Evolutionary conservation across 2,329 filamentous ascomycete genomes (phyloP).

Genomic region (Penicillium sp.): DNA sequence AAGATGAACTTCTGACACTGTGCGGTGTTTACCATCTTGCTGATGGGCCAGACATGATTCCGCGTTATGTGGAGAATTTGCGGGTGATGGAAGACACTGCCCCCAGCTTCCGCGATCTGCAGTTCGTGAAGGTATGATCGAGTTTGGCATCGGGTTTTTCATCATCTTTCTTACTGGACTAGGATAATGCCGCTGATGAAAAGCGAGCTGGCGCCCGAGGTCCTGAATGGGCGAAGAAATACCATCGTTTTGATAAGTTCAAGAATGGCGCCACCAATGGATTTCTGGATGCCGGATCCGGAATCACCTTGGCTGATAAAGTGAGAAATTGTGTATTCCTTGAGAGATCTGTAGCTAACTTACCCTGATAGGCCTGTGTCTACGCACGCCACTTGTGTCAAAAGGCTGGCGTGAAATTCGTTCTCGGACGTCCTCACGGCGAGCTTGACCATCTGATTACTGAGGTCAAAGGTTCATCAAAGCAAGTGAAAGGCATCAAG

Average conservation of each 20-base stretch:
- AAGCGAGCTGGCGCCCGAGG: not conserved
- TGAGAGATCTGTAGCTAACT: not conserved
- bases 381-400: conserved; percentile 25
- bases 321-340: not conserved
- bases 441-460: not conserved
- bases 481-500: conserved; percentile 27
- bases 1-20: conserved; percentile 19
- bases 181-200: not conserved
- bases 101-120: conserved; percentile 14
- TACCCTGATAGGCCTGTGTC: conserved; percentile 17
- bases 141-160: too few species aligned
- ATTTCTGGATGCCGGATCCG: not conserved
- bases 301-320: not conserved
- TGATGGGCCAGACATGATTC: conserved; percentile 13
- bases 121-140: conserved; percentile 23
- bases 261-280: not conserved
- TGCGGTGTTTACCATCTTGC: conserved; percentile 23
- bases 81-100: conserved; percentile 16
- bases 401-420: conserved; percentile 29
- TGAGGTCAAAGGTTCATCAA: conserved; percentile 6
- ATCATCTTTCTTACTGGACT: too few species aligned
- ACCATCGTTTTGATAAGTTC: not conserved
- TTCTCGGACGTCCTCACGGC: conserved; percentile 25
- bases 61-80: conserved; percentile 19
- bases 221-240: not conserved